A percentile compares a stretch with the other conserved stretches of the same genome.
Evolutionary conservation across 2,329 filamentous ascomycete species (phyloP).

Genomic region (Botrytis tulipae): DNA sequence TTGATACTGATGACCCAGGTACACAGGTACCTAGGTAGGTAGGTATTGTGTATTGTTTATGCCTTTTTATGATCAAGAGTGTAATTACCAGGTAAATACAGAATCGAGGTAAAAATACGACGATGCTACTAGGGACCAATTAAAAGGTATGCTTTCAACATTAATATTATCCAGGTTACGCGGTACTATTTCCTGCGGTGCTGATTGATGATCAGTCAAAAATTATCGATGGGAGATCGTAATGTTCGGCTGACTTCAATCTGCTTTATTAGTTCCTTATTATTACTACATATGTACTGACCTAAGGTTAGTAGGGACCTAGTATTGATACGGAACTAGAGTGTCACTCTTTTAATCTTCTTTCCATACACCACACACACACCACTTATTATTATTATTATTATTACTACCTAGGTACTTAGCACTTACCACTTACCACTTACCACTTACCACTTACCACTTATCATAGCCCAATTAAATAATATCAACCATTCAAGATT

Average conservation of each 20-base stretch:
- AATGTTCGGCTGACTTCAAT: conserved; percentile 1
- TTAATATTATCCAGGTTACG: too few relatives aligned
- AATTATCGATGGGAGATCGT: neutral
- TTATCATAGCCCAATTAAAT: neutral
- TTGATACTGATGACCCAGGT: neutral
- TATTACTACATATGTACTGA: neutral
- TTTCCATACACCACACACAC: neutral
- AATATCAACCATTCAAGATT: neutral
- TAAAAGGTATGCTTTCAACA: too few relatives aligned
- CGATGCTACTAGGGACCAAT: too few relatives aligned
- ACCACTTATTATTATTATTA: too few relatives aligned
- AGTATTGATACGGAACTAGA: neutral
- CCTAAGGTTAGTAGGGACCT: too few relatives aligned
- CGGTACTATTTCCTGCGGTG: too few relatives aligned
- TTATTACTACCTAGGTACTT: neutral
- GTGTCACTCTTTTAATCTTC: neutral
- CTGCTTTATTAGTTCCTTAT: neutral
- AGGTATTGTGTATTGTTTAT: neutral
- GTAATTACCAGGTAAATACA: neutral
- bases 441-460: too few relatives aligned
- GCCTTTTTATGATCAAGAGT: neutral
- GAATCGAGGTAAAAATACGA: too few relatives aligned
- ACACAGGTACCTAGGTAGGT: too few relatives aligned
- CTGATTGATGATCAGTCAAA: neutral
- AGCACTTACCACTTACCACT: too few relatives aligned